Base-by-base conservation (phyloP, 2,329 filamentous ascomycete species). In the Zasmidium cellare region DNA sequence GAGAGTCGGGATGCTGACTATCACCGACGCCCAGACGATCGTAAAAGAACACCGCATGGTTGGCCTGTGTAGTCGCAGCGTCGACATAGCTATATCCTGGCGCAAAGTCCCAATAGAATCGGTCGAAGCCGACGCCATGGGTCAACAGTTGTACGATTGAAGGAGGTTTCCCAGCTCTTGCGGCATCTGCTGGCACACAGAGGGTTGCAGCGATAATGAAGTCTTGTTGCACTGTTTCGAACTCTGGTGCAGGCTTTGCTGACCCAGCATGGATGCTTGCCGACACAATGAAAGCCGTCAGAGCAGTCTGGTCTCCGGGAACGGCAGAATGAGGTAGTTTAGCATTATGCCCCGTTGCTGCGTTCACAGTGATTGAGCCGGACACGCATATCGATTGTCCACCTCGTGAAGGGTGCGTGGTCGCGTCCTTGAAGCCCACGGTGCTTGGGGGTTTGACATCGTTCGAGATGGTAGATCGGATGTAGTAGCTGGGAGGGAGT, bases 31-130 rank as follows among this genome's bases (percentile, higher is more conserved):
- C 75, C 16, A 77, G 70, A 51, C 75, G 74, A 59, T 77, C 74
- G 64, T 76, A 76, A 50, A 67, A 69, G 66, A 77, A 71, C 1
- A 73, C 75, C 1, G 71, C 69, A 61, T 73, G 75, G 50, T 73
- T 73, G n/a, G 66, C 55, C 28, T 62, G 64, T n/a, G 7, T n/a
- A 3, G 72, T 69, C 5, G 75, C 75, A n/a, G 68, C 66, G 58
- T 76, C 74, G 18, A 75, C 68, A 55, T 76, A 77, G 60, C 67
- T 72, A 64, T 76, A 74, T 46, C 66, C 69, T 3, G 64, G 63
- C n/a, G 69, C 66, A 57, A 74, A 72, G 59, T 76, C 46, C 65
- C 65, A 67, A 54, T 68, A 57, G 62, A 67, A 59, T 64, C 65
- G 62, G 31, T 75, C 74, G 53, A 73, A 68, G 44, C 71, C 74